Conservation (phyloP, 176 grass and related monocot species). For the Musa troglodytarum region DNA sequence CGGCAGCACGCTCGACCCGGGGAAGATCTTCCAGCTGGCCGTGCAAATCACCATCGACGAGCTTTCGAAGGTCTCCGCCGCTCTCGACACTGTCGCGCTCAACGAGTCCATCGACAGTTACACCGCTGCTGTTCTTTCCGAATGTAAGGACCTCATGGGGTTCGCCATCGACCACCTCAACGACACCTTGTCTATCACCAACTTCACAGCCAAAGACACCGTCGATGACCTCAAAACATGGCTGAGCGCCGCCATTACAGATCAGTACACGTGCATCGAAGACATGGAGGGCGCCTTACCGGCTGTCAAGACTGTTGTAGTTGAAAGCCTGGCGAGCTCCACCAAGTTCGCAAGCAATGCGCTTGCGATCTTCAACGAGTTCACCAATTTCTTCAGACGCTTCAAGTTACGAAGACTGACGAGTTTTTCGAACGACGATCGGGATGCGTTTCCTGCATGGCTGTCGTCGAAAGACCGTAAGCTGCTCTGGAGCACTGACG, state of each 20-base stretch:
- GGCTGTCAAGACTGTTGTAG: not conserved
- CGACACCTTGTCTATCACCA: not conserved
- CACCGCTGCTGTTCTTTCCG: not conserved
- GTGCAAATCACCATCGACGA: not conserved
- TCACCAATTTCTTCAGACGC: not conserved
- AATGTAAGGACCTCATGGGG: not conserved
- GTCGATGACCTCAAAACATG: not conserved
- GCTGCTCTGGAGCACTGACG: not conserved
- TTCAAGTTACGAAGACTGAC: not conserved
- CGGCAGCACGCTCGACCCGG: conserved; percentile 1
- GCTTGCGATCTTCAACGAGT: not conserved
- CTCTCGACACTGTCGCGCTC: not conserved
- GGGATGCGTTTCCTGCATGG: not conserved
- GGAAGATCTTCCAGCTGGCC: conserved; percentile 21
- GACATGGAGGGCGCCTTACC: not conserved
- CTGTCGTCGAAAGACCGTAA: not conserved
- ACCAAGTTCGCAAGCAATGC: not conserved
- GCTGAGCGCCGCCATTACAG: not conserved
- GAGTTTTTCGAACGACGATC: not conserved
- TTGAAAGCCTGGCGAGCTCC: not conserved
- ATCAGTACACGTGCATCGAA: not conserved
- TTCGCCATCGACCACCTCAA: not conserved
- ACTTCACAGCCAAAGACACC: not conserved
- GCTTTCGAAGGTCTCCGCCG: not conserved
- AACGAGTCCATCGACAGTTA: not conserved